Percentiles rank a stretch among this genome's conserved stretches.
These are phyloP conservation scores for Heterobasidion occidentale DNA, from an alignment of 1,284 basidiomycete genomes.

Conservation along the genomic window DNA sequence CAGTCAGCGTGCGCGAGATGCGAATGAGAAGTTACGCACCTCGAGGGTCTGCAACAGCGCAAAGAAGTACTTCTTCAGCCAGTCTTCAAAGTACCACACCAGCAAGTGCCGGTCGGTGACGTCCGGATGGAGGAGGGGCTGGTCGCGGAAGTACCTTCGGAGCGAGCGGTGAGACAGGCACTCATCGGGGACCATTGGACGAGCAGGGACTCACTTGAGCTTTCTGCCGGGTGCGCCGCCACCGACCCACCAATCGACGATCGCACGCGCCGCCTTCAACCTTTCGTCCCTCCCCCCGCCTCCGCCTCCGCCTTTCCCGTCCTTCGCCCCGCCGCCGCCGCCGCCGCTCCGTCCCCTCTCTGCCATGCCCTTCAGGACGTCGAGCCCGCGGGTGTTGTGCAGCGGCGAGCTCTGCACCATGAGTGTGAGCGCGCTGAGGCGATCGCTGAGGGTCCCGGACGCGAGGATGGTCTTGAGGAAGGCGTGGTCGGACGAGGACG, in stretches of 20 bases:
- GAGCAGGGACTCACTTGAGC: conserved; percentile 51
- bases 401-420: conserved; percentile 88
- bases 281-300: conserved; percentile 66
- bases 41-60: conserved; percentile 87
- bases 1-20: conserved; percentile 3
- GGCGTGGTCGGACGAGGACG: conserved; percentile 57
- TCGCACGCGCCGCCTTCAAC: conserved; percentile 81
- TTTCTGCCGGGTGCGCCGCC: conserved; percentile 80
- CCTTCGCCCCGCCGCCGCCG: background rate
- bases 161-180: background rate
- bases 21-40: conserved; percentile 28
- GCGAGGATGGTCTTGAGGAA: conserved; percentile 83
- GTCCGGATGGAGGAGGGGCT: conserved; percentile 63
- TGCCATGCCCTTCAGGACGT: conserved; percentile 71
- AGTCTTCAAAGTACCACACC: conserved; percentile 93
- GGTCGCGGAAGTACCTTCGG: conserved; percentile 85
- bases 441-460: conserved; percentile 88
- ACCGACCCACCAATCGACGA: conserved; percentile 96
- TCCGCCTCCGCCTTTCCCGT: conserved; percentile 46
- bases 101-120: conserved; percentile 74
- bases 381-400: conserved; percentile 81
- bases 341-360: conserved; percentile 47
- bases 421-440: conserved; percentile 88
- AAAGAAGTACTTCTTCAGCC: conserved; percentile 97
- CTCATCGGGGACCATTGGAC: background rate